phyloP scores from a whole-genome alignment of 2,329 filamentous ascomycete species.

The Fusarium nematophilum region DNA sequence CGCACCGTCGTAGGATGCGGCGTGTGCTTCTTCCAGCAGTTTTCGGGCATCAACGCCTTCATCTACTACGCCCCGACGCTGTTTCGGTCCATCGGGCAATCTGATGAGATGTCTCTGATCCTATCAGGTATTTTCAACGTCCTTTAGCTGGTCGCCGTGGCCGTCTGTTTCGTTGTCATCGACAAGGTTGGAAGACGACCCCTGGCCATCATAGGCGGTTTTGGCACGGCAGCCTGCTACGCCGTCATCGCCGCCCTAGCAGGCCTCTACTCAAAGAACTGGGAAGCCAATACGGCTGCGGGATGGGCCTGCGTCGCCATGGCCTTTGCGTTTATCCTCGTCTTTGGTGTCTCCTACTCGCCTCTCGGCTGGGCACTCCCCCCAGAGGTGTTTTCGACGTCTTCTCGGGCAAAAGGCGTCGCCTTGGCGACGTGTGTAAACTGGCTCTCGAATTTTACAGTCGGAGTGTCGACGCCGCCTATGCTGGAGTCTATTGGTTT shows the following conservation, averaged over 20 bases:
- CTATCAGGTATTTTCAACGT: slow-evolving; percentile 56
- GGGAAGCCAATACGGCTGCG: slow-evolving; percentile 60
- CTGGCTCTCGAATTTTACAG: too few species aligned
- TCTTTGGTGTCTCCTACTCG: slow-evolving; percentile 49
- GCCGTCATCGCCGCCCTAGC: slow-evolving; percentile 68
- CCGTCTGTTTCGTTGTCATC: slow-evolving; percentile 25
- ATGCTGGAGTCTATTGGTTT: slow-evolving; percentile 31
- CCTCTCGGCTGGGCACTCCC: slow-evolving; percentile 57
- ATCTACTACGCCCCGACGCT: slow-evolving; percentile 61
- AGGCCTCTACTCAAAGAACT: too few species aligned
- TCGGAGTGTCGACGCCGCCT: too few species aligned
- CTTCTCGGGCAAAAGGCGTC: slow-evolving; percentile 52
- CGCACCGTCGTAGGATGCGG: slow-evolving; percentile 58
- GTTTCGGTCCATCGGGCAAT: slow-evolving; percentile 54
- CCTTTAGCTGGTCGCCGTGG: slow-evolving; percentile 57
- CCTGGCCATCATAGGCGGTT: slow-evolving; percentile 54
- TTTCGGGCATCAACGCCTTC: slow-evolving; percentile 59
- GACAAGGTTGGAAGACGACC: slow-evolving; percentile 23
- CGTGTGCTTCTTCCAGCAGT: slow-evolving; percentile 64
- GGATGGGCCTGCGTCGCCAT: slow-evolving; percentile 71
- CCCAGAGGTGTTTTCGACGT: slow-evolving; percentile 53
- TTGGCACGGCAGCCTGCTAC: too few species aligned
- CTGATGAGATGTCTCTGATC: slow-evolving; percentile 50
- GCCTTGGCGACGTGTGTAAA: slow-evolving; percentile 51
- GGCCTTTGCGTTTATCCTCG: slow-evolving; percentile 68